Evolutionary conservation across 345 rosid genomes (phyloP).

Genomic region (Dipteronia sinensis): DNA sequence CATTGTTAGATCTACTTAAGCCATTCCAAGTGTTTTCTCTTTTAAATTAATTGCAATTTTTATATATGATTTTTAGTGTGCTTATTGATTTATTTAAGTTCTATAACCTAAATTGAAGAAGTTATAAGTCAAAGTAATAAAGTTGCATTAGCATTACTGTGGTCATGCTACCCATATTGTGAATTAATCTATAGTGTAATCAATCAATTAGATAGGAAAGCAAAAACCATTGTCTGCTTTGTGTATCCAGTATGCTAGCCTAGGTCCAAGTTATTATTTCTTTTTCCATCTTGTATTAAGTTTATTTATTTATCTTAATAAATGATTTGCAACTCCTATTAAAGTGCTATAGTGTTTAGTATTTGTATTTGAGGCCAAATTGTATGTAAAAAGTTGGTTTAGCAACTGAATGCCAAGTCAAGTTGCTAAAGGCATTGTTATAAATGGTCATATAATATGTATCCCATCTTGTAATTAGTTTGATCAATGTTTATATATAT

Average conservation of each 20-base stretch:
- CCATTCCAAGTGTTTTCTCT: not conserved
- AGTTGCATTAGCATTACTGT: not conserved
- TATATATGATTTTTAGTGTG: not conserved
- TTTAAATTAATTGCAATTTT: not conserved
- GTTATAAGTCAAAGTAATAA: not conserved
- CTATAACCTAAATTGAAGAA: not conserved
- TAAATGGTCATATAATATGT: not conserved
- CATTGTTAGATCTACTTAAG: not conserved
- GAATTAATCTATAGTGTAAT: not conserved
- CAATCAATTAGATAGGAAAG: not conserved
- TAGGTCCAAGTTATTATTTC: not conserved
- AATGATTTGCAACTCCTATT: not conserved
- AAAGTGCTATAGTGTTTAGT: not conserved
- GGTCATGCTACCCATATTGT: not conserved
- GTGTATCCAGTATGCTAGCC: not conserved
- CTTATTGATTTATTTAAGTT: not conserved
- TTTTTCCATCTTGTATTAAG: too few relatives aligned
- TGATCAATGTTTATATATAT: not conserved
- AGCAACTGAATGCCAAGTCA: slow-evolving; percentile 1
- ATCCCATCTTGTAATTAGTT: not conserved
- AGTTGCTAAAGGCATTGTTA: not conserved
- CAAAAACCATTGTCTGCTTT: not conserved
- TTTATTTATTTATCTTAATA: not conserved
- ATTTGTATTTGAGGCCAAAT: not conserved
- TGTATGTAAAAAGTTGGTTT: not conserved